Conservation (phyloP, 768 basidiomycete species). For the Suillus placidus region DNA sequence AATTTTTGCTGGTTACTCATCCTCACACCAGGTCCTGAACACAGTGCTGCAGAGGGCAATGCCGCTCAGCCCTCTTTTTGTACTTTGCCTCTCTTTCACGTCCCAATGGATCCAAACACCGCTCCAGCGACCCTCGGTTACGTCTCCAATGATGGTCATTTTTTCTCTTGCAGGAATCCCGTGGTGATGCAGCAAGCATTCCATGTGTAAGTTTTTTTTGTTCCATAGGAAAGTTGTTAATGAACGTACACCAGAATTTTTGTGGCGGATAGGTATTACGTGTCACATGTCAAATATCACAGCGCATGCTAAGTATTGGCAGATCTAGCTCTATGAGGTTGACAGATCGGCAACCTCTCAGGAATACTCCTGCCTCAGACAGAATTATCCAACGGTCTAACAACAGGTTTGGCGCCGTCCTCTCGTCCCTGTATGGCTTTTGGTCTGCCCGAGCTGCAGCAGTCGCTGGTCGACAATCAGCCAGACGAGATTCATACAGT, state of each 20-base stretch:
- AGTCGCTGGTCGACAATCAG: constrained; percentile 27
- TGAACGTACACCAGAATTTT: constrained; percentile 43
- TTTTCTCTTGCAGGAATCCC: constrained; percentile 57
- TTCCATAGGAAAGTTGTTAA: not conserved
- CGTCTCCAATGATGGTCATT: constrained; percentile 58
- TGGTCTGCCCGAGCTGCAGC: constrained; percentile 55
- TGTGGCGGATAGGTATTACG: constrained; percentile 49
- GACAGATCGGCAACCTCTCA: constrained; percentile 46
- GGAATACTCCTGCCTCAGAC: constrained; percentile 43
- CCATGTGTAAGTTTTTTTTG: constrained; percentile 53
- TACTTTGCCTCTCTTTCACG: constrained; percentile 55
- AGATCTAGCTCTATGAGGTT: constrained; percentile 55
- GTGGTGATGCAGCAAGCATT: constrained; percentile 53
- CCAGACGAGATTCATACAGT: constrained; percentile 57
- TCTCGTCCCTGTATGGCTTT: constrained; percentile 55
- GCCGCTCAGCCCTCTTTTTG: constrained; percentile 56
- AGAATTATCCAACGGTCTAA: constrained; percentile 40
- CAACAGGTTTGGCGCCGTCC: constrained; percentile 61
- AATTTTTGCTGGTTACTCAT: not conserved
- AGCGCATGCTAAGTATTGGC: constrained; percentile 1
- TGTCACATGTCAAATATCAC: not conserved
- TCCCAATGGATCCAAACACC: constrained; percentile 31
- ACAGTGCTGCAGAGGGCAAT: constrained; percentile 39
- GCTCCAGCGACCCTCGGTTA: constrained; percentile 42
- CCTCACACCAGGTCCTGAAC: constrained; percentile 48